Evolutionary conservation across 2,329 filamentous ascomycete species (phyloP), one percentile per base, ranked within the genome.

Genomic region (Fusarium globosum): DNA sequence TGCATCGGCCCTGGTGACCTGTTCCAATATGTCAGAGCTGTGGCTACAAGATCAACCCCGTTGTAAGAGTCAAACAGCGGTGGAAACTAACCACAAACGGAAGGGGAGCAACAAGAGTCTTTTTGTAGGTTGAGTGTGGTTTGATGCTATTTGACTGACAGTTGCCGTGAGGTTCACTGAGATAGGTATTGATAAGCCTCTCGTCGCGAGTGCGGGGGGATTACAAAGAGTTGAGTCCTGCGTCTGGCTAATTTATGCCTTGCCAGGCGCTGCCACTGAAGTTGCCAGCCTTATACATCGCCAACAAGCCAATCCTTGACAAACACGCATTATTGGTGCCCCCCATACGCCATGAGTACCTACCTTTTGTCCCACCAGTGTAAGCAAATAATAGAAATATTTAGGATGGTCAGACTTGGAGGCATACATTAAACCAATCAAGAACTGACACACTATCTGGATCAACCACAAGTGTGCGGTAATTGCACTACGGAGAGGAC

Each of bases 151-250:
- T n/a, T 41, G 21, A 15, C 39, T 41, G 39, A 41, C 20, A 41
- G 20, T 41, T 14, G 4, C 4, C 13, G 13, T 41, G 21, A n/a
- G 39, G 39, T 15, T 12, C 7, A 21, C 38, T 20, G 30, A 3
- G 11, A 33, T 13, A 3, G 11, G 13, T 13, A 33, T 33, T 33
- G 12, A 33, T 33, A 13, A 33, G 12, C 30, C 30, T 33, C 38
- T 39, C 20, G 12, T 39, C 20, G 20, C 38, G 38, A 21, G 18
- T 20, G 36, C 36, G 10, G 36, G 18, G 16, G 14, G 16, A 42
- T 42, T 6, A n/a, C 21, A 3, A n/a, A n/a, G 21, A 15, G 8
- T 5, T 42, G 6, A 4, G 39, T 1, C 3, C 39, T 7, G 1
- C 15, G 14, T 42, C 9, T 11, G 1, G 11, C 30, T 33, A 33